Evolutionary conservation across 805 yeast genomes (phyloP), one percentile per base, ranked within the genome.

Genomic region (Wickerhamomyces queroliae): DNA sequence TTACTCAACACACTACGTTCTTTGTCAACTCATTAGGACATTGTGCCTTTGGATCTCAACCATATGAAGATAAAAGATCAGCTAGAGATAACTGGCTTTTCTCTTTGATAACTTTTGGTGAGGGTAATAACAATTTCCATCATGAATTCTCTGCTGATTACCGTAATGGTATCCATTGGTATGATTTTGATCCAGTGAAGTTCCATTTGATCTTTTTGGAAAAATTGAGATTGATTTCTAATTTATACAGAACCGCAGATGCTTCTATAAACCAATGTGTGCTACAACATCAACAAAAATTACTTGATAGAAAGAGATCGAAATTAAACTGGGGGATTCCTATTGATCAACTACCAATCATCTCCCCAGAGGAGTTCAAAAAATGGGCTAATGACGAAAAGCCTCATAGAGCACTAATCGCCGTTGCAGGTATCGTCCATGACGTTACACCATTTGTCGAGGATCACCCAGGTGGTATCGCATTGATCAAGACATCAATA

Each of bases 121-220:
- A 90, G 63, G 91, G 95, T 5, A 79, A 79, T 62, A 95, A 88
- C 61, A 90, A 89, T 64, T 91, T 84, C 66, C 98, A 90, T 65
- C 96, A 91, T 65, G 96, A 88, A 64, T 90, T 90, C 62, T 95
- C 96, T 6, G 80, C 83, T 47, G 97, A 90, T 62, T 89, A 83
- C 64, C 72, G 96, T 45, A 80, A 80, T 48, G 86, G 89, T 6
- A 65, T 76, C 40, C 74, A 78, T 45, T 71, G 80, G 74, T 80
- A 78, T 61, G 81, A 83, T 35, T 83, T 78, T 61, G 98, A 90
- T 61, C 96, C 97, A 10, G 83, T 95, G 30, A 89, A 86, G 66
- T 78, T 87, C 81, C 67, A 77, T 37, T 70, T 90, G 39, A 40
- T 36, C 3, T 22, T 67, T 1, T 58, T 78, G 43, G 66, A 69